Evolutionary conservation across 2,329 filamentous ascomycete genomes (phyloP), one percentile per base, ranked within the genome.

Genomic region (Calonectria pteridis): DNA sequence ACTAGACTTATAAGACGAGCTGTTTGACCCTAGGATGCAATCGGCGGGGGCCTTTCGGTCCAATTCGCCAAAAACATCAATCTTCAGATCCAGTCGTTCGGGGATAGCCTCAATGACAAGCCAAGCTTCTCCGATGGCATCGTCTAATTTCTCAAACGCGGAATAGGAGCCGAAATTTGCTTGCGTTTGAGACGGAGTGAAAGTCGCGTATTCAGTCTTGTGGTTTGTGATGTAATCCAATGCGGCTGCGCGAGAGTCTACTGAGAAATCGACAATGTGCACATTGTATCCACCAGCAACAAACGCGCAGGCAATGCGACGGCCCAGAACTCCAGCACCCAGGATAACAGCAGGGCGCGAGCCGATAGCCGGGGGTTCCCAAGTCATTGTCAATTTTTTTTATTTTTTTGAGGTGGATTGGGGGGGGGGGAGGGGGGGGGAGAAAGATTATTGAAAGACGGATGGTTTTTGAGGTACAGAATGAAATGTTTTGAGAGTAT

Each of bases 231-330:
- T 18, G 20, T 59, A 59, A 16, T 59, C 33, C 13, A 26, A 7
- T 3, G 55, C 55, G 11, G 55, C 55, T 3, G 35, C 16, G 14
- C 55, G 9, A 26, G 55, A 26, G n/a, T 37, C 55, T 16, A 13
- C 55, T 20, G 55, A 59, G 40, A 59, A 37, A n/a, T 59, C 55
- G 33, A 59, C 55, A n/a, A 59, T 40, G n/a, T 37, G 55, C n/a
- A 59, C 55, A 59, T 59, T 59, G n/a, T 59, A 59, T 10, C 55
- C 55, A 9, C 55, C 55, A 13, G 55, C 55, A 26, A 59, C 55
- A 18, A 59, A 59, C 16, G 55, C 31, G 26, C 31, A 37, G 0
- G 20, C 55, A 16, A 59, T 59, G 5, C 55, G 55, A 37, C 55
- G 55, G 16, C 55, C 55, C n/a, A 59, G 11, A 59, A 59, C 55